phyloP scores from a whole-genome alignment of 2,329 filamentous ascomycete species.

The Colletotrichum sp. region DNA sequence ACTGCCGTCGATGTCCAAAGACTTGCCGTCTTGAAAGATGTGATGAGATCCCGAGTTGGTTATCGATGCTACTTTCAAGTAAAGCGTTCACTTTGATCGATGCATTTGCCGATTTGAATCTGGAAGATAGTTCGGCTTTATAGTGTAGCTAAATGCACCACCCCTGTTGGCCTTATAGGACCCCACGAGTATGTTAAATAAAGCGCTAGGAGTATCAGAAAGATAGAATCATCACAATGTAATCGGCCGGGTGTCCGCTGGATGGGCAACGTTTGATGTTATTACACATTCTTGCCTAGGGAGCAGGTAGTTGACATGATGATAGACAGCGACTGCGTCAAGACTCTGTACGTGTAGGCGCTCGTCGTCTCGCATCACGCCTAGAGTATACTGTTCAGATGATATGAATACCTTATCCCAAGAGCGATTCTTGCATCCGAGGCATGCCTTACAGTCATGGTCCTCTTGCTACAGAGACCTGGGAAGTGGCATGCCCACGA shows the following conservation, averaged over 20 bases:
- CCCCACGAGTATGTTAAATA: too few relatives aligned
- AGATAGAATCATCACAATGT: too few relatives aligned
- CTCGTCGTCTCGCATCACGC: fast-evolving
- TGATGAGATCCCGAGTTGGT: too few relatives aligned
- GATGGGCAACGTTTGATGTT: fast-evolving
- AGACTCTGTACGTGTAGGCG: fast-evolving
- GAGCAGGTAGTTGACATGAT: fast-evolving
- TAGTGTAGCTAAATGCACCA: fast-evolving
- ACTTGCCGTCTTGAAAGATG: too few relatives aligned
- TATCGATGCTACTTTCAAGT: too few relatives aligned
- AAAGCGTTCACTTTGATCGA: too few relatives aligned
- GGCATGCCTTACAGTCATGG: background rate
- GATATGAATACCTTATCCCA: background rate
- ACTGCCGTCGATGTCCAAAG: too few relatives aligned
- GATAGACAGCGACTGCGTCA: fast-evolving
- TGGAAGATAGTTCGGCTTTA: too few relatives aligned
- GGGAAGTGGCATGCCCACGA: fast-evolving
- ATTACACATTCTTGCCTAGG: fast-evolving
- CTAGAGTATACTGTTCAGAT: background rate
- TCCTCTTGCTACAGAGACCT: fast-evolving
- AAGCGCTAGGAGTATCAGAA: too few relatives aligned
- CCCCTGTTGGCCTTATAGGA: fast-evolving
- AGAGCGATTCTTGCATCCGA: background rate
- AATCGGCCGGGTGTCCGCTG: fast-evolving
- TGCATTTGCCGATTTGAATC: too few relatives aligned